Evolutionary conservation across 768 basidiomycete species (phyloP), one percentile per base, ranked within the genome.

Genomic region (Atractiella rhizophila): DNA sequence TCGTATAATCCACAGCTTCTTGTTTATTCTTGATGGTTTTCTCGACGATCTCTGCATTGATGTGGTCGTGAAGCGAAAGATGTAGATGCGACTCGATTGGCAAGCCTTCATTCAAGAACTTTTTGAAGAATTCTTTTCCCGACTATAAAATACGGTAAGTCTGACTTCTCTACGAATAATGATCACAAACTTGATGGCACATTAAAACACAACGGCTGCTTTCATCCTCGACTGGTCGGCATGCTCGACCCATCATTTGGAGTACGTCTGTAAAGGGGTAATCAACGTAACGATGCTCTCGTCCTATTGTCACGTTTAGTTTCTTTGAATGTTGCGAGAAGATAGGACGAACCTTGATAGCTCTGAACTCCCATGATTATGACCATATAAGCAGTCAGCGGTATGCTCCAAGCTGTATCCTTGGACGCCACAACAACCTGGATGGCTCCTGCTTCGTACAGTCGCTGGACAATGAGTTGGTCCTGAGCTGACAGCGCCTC

Each of bases 1-100:
- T 98, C 52, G 91, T 64, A 56, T 91, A 91, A 59, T 98, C 88
- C 73, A 64, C 62, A 5, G 62, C 62, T 31, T 54, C 54, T 59
- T 98, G 88, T 64, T 98, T 98, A 60, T 94, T 96, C 62, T 96
- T 85, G 43, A 96, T 94, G 11, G 86, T 96, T 63, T 85, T 88
- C 30, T 94, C 85, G 8, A 86, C 86, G 48, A 96, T 91, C 59
- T 96, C 91, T 0, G 88, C 83, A 37, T 94, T 68, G 71, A 96
- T 94, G 59, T 91, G 91, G 56, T 96, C 91, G 52, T 94, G 88
- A 1, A 98, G 62, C 43, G 77, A 63, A 56, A 83, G 76, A 0
- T 80, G 82, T 4, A 96, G 62, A 57, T 88, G 83, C 0, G 81
- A 86, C 57, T 98, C 91, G 48, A 96, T 91, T 5, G 88, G 91